These are phyloP conservation scores for Diplodia seriata DNA, from an alignment of 2,329 filamentous ascomycete species.

Conservation along the genomic window DNA sequence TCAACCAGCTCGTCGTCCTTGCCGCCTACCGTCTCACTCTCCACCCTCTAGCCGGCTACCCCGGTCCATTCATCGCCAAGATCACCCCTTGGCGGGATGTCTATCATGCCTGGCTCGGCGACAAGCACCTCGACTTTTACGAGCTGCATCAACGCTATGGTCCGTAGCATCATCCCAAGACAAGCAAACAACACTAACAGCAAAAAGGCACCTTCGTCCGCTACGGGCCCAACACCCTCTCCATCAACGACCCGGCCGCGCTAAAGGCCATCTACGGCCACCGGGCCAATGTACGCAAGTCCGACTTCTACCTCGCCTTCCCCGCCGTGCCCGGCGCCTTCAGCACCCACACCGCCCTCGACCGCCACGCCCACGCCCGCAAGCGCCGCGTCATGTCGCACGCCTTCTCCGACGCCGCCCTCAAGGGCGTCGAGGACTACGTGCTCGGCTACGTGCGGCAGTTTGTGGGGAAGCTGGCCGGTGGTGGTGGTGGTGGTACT, in stretches of 20 bases:
- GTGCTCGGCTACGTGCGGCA: constrained; percentile 53
- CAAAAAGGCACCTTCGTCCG: constrained; percentile 63
- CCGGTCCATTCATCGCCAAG: constrained; percentile 50
- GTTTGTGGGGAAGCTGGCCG: constrained; percentile 46
- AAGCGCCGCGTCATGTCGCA: constrained; percentile 56
- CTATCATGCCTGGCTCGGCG: constrained; percentile 77
- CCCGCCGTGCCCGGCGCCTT: constrained; percentile 51
- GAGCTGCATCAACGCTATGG: constrained; percentile 75
- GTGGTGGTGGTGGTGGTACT: background rate
- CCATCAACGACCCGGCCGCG: constrained; percentile 71
- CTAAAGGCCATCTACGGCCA: constrained; percentile 44
- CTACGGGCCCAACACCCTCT: constrained; percentile 78
- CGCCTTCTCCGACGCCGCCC: constrained; percentile 55
- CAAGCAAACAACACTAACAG: background rate
- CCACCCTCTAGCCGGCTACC: constrained; percentile 53
- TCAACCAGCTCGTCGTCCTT: background rate
- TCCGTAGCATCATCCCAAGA: background rate
- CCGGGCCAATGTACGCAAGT: constrained; percentile 23
- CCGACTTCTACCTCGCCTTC: constrained; percentile 47
- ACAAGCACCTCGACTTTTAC: constrained; percentile 76
- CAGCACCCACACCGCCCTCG: constrained; percentile 55
- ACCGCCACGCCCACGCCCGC: constrained; percentile 54
- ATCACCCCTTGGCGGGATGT: constrained; percentile 45
- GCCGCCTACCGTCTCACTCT: constrained; percentile 50
- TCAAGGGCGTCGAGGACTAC: constrained; percentile 55